Evolutionary conservation across 257 asterid genomes (phyloP).

Genomic region (Fraxinus quadrangulata): DNA sequence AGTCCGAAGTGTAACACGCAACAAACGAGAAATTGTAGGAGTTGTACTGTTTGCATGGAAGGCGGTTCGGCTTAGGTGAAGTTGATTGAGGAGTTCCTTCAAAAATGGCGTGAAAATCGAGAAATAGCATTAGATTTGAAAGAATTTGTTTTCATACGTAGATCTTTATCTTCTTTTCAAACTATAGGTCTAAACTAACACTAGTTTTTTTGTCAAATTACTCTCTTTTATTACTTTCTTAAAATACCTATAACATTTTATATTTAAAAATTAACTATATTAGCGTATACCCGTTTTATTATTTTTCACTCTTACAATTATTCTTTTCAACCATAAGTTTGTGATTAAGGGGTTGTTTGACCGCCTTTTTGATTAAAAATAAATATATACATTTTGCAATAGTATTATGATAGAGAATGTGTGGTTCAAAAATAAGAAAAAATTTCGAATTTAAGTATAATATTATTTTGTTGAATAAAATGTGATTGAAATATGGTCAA

Average conservation of each 20-base stretch:
- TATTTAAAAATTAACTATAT: too few species aligned
- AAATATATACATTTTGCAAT: too few species aligned
- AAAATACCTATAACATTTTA: too few species aligned
- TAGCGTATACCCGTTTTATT: not conserved
- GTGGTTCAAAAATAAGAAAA: too few species aligned
- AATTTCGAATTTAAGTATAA: too few species aligned
- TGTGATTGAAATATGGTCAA: too few species aligned
- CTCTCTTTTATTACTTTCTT: not conserved
- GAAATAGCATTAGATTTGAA: not conserved
- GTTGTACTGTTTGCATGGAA: conserved; percentile 25
- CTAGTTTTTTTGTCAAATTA: not conserved
- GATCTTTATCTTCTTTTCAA: not conserved
- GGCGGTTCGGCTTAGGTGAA: not conserved
- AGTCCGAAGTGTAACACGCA: not conserved
- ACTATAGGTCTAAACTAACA: not conserved
- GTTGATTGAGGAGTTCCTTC: not conserved
- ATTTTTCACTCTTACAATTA: not conserved
- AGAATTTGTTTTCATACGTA: not conserved
- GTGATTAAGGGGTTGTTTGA: too few species aligned
- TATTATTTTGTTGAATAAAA: too few species aligned
- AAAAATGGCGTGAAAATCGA: not conserved
- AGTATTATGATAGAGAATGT: too few species aligned
- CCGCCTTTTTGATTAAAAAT: too few species aligned
- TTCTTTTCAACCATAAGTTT: not conserved
- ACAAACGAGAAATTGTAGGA: not conserved